Base-by-base conservation (phyloP, 2,329 filamentous ascomycete species). In the Endoconidiophora laricicola region DNA sequence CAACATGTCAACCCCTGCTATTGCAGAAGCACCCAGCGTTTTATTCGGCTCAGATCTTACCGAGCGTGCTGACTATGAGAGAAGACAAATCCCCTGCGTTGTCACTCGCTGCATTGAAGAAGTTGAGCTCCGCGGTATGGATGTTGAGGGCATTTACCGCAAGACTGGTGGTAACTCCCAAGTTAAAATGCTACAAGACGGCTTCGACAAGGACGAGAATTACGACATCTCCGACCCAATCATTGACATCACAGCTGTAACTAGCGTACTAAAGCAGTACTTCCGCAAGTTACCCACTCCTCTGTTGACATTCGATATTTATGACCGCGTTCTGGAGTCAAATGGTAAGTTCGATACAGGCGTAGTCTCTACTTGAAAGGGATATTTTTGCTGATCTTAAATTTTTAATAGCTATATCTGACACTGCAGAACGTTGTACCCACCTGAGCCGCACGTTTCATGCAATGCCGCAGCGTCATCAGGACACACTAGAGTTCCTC, bases 21-120 rank as follows among this genome's bases (percentile, higher is more conserved):
- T 47, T 6, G 43, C 52, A 3, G 47, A 74, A 58, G 68, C 73
- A 2, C 69, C 78, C 1, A 70, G 69, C 3, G 70, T 68, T 0
- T 74, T 96, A 3, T 96, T 96, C 59, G 91, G 91, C 18, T 91
- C 87, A 2, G 91, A 98, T 48, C 72, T 98, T 36, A 73, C 81
- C 42, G 83, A 87, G 59, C 80, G 91, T 55, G 82, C 86, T 60
- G 87, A 94, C 46, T 87, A 78, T 60, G 91, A 98, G 65, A 85
- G 84, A 55, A 81, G 84, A 48, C 80, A 90, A 59, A 90, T 98
- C 54, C 91, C 91, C 44, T 81, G 79, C 55, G 85, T 98, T 24
- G 85, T 98, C 41, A 90, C 80, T 44, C 83, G 87, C 44, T 98
- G 91, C 65, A 94, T 98, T 57, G 86, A 94, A 61, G 90, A 98